phyloP scores from a whole-genome alignment of 1,284 basidiomycete species.

The Leccinum griseonigrum region DNA sequence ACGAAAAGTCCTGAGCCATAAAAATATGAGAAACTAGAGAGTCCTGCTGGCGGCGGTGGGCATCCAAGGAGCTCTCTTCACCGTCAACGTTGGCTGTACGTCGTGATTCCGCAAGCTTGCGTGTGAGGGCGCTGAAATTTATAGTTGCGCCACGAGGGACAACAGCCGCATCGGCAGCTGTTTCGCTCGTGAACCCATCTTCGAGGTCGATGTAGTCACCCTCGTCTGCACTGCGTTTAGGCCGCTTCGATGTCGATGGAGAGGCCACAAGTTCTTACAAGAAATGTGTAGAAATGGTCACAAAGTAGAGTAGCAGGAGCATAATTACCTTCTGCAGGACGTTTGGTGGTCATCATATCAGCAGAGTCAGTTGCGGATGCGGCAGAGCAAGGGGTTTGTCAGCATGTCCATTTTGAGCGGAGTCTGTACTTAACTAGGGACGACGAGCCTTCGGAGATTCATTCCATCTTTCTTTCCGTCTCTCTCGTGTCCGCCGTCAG shows the following conservation, averaged over 20 bases:
- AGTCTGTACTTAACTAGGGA: slow-evolving; percentile 27
- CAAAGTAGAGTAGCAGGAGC: neutral
- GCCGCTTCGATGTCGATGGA: slow-evolving; percentile 47
- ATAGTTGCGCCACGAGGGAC: slow-evolving; percentile 72
- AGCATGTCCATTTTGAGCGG: slow-evolving; percentile 34
- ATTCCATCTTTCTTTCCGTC: slow-evolving; percentile 29
- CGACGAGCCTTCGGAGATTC: slow-evolving; percentile 32
- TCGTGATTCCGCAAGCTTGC: slow-evolving; percentile 65
- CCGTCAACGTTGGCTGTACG: slow-evolving; percentile 40
- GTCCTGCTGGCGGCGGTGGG: slow-evolving; percentile 68
- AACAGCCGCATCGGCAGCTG: slow-evolving; percentile 51
- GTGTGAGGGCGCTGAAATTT: slow-evolving; percentile 76
- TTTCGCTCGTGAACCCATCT: slow-evolving; percentile 49
- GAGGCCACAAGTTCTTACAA: slow-evolving; percentile 24
- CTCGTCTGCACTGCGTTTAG: slow-evolving; percentile 45
- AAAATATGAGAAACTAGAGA: slow-evolving; percentile 76
- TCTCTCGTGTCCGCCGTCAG: slow-evolving; percentile 7
- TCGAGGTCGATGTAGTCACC: slow-evolving; percentile 56
- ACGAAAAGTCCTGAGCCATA: slow-evolving; percentile 80
- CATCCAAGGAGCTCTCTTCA: slow-evolving; percentile 46
- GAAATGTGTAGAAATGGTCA: neutral
- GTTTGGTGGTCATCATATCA: slow-evolving; percentile 26
- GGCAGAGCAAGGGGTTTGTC: slow-evolving; percentile 19
- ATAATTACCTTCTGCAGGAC: slow-evolving; percentile 28
- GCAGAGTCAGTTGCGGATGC: slow-evolving; percentile 1